A percentile compares a stretch with the other conserved stretches of the same genome.
These are phyloP conservation scores for Tolypocladium tropicale DNA, from an alignment of 2,329 filamentous ascomycete genomes.

Conservation along the genomic window DNA sequence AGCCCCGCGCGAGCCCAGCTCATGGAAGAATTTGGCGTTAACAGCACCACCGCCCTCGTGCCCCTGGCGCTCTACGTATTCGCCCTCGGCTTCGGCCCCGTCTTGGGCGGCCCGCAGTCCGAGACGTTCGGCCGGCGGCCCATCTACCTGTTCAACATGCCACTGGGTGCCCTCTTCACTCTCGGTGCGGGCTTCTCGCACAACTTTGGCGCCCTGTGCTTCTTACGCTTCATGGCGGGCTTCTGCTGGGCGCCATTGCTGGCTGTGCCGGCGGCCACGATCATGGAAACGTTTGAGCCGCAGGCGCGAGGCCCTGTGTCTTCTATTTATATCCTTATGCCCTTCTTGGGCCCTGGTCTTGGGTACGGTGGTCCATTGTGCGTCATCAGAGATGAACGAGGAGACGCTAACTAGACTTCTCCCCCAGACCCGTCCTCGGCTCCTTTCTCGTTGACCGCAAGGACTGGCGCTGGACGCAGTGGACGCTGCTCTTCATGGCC, in stretches of 20 bases:
- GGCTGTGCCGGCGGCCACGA: slow-evolving; percentile 36
- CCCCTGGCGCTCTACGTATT: slow-evolving; percentile 50
- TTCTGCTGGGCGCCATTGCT: slow-evolving; percentile 39
- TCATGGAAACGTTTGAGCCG: slow-evolving; percentile 36
- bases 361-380: slow-evolving; percentile 33
- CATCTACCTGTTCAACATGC: slow-evolving; percentile 37
- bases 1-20: slow-evolving; percentile 36
- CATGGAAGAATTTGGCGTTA: slow-evolving; percentile 41
- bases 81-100: slow-evolving; percentile 48
- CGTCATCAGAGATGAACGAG: neutral
- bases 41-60: slow-evolving; percentile 45
- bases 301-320: slow-evolving; percentile 31
- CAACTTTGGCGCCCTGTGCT: slow-evolving; percentile 37
- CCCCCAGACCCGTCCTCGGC: slow-evolving; percentile 33
- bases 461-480: slow-evolving; percentile 45
- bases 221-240: slow-evolving; percentile 47
- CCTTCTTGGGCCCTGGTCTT: slow-evolving; percentile 41
- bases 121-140: slow-evolving; percentile 45
- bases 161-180: slow-evolving; percentile 42
- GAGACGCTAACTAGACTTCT: neutral
- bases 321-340: slow-evolving; percentile 36
- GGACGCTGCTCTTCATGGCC: slow-evolving; percentile 36
- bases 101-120: slow-evolving; percentile 47
- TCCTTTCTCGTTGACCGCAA: slow-evolving; percentile 34
- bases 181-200: slow-evolving; percentile 42